Evolutionary conservation across 495 filamentous ascomycete species (phyloP).

Genomic region (Diplogelasinospora grovesii): DNA sequence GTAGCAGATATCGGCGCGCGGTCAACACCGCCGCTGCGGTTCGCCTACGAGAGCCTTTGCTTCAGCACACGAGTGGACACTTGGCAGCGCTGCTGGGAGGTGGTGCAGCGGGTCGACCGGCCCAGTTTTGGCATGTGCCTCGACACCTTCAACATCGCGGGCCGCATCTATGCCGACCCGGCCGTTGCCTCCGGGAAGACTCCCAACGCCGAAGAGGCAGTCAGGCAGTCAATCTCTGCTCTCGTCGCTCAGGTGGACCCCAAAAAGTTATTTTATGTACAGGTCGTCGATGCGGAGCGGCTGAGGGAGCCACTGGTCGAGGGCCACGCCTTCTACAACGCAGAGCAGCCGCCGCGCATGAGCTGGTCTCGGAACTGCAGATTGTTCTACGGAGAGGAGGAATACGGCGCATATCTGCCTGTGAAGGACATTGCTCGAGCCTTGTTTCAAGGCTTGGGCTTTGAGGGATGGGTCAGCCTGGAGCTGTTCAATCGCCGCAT

Average conservation of each 20-base stretch:
- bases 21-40: constrained; percentile 52
- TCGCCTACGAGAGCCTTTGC: constrained; percentile 70
- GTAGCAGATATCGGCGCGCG: constrained; percentile 57
- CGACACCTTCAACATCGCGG: constrained; percentile 78
- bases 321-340: constrained; percentile 57
- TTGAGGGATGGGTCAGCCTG: constrained; percentile 70
- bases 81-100: constrained; percentile 66
- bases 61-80: constrained; percentile 68
- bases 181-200: constrained; percentile 46
- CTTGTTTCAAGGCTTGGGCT: constrained; percentile 59
- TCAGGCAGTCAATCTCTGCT: constrained; percentile 50
- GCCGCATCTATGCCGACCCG: constrained; percentile 67
- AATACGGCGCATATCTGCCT: constrained; percentile 66
- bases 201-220: constrained; percentile 50
- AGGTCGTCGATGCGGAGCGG: constrained; percentile 70
- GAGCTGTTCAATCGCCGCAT: constrained; percentile 70
- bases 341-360: constrained; percentile 62
- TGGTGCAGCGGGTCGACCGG: constrained; percentile 58
- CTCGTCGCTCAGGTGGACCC: constrained; percentile 54
- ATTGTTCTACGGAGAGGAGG: constrained; percentile 67
- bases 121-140: constrained; percentile 73
- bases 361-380: constrained; percentile 75
- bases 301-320: constrained; percentile 51
- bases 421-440: constrained; percentile 54
- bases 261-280: constrained; percentile 70